Base-by-base conservation (phyloP, 345 rosid genomes). In the Pistacia atlantica region DNA sequence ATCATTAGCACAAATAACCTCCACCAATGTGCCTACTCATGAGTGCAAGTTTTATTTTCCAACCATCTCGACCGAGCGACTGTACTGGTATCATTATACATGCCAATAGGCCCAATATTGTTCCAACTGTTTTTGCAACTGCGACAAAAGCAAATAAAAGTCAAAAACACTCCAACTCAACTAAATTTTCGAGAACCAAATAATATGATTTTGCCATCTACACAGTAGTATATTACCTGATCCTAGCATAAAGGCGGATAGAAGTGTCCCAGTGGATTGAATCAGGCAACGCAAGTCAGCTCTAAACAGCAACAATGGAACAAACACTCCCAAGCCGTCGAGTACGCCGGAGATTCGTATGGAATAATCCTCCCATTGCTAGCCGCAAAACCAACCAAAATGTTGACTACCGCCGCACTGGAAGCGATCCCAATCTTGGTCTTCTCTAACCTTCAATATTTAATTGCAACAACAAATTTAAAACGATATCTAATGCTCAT, bases 41-140 rank as follows among this genome's bases (percentile, higher is more conserved):
- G 55, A 95, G 95, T 49, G 98, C 97, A 78, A 97, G 93, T 28
- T 95, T 97, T 67, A 95, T 87, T 83, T 93, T 95, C 97, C 98
- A 95, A 76, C 89, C 85, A 80, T 91, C 95, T 38, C 80, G 84
- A 69, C 98, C 97, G 80, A 91, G 97, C 18, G 97, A 82, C 80
- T 81, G 83, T 97, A 91, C 90, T 57, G 98, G 98, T 81, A 92
- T 97, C 61, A 90, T 54, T 80, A 83, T 76, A 85, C 78, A 95
- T 2, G 97, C 98, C 78, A 91, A 57, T 11, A 68, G 25, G 25
- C 25, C 75, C 4, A 22, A 22, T 22, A 22, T 22, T 22, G 98
- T 95, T 76, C 98, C 98, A 56, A 88, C 77, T 0, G 92, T 84
- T 22, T 97, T 92, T 11, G 97, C 97, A 82, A 89, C 98, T 59